These are phyloP conservation scores for Talaromyces verruculosus DNA, from an alignment of 2,329 filamentous ascomycete species.

Conservation along the genomic window DNA sequence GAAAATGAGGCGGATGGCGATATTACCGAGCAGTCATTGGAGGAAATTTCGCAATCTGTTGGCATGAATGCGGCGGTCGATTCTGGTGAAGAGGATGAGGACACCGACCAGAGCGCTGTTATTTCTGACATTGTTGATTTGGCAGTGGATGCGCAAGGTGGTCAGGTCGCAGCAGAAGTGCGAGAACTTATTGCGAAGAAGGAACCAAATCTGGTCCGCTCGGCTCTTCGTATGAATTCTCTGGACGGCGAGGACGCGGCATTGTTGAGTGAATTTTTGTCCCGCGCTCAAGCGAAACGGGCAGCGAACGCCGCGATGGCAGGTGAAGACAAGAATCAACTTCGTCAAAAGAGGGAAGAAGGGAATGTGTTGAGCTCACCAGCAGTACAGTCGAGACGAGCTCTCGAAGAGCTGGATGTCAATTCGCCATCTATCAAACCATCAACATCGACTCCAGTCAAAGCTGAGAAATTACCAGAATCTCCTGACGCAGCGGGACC, in stretches of 20 bases:
- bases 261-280: slow-evolving; percentile 43
- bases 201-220: slow-evolving; percentile 36
- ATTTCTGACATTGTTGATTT: slow-evolving; percentile 14
- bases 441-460: slow-evolving; percentile 14
- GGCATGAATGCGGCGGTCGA: not conserved
- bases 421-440: slow-evolving; percentile 43
- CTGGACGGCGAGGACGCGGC: slow-evolving; percentile 42
- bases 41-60: slow-evolving; percentile 7
- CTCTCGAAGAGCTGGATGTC: slow-evolving; percentile 38
- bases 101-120: not conserved
- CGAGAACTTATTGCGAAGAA: slow-evolving; percentile 33
- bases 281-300: slow-evolving; percentile 43
- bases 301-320: slow-evolving; percentile 29
- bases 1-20: slow-evolving; percentile 11
- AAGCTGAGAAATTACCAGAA: slow-evolving; percentile 27
- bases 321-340: slow-evolving; percentile 5
- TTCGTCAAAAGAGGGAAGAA: slow-evolving; percentile 25
- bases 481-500: slow-evolving; percentile 24
- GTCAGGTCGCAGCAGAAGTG: slow-evolving; percentile 25
- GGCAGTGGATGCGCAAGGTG: slow-evolving; percentile 10
- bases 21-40: slow-evolving; percentile 14
- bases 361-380: slow-evolving; percentile 26
- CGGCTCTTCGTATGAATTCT: slow-evolving; percentile 37
- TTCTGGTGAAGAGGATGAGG: slow-evolving; percentile 11
- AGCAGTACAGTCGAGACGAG: slow-evolving; percentile 36